Conservation (phyloP, 2,329 filamentous ascomycete species). For the Xylaria sp. region DNA sequence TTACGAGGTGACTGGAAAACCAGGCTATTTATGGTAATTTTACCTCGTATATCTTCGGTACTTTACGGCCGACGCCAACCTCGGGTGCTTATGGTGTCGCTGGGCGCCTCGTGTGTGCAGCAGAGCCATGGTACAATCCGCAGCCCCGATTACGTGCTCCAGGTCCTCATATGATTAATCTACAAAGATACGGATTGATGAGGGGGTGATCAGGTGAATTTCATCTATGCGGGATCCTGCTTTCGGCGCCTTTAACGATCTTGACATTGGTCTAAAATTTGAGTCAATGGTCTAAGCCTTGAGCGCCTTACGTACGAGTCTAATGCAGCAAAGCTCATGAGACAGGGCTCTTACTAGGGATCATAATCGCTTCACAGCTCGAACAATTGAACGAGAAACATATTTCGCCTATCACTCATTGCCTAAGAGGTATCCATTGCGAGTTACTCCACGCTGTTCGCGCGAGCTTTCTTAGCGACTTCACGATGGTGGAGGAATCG, state of each 20-base stretch:
- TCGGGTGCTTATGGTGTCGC: conserved; percentile 14
- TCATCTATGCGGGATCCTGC: too few relatives aligned
- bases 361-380: too few relatives aligned
- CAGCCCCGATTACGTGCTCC: conserved; percentile 20
- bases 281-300: too few relatives aligned
- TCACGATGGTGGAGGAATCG: conserved; percentile 50
- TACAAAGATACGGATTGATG: not conserved
- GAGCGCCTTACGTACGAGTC: too few relatives aligned
- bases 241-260: too few relatives aligned
- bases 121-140: conserved; percentile 16
- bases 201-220: too few relatives aligned
- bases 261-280: too few relatives aligned
- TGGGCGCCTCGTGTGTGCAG: not conserved
- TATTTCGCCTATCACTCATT: not conserved
- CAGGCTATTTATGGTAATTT: conserved; percentile 2
- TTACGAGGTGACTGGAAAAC: conserved; percentile 5
- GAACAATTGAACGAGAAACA: not conserved
- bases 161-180: not conserved
- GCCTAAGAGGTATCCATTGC: not conserved
- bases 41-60: not conserved
- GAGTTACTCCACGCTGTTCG: conserved; percentile 13
- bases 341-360: too few relatives aligned
- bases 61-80: not conserved
- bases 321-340: too few relatives aligned
- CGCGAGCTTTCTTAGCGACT: conserved; percentile 20